Conservation (phyloP, 1,139 yeast genomes). For the Candida mesenterica region DNA sequence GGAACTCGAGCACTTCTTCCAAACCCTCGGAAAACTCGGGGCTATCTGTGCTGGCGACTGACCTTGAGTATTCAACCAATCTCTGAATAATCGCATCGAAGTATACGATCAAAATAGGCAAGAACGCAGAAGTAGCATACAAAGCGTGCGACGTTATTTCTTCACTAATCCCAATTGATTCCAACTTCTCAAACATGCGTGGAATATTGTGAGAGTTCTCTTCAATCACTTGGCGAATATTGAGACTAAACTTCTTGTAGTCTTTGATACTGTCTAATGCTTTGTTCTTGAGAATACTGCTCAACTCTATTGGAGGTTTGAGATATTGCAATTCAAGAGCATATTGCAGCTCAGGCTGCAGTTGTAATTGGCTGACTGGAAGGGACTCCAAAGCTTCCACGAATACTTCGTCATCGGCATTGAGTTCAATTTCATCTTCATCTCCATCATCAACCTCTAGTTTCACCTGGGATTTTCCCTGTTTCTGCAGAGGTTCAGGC, state of each 20-base stretch:
- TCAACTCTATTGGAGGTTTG: conserved; percentile 1
- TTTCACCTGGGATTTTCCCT: too few relatives aligned
- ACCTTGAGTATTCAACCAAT: conserved; percentile 9
- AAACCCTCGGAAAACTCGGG: too few relatives aligned
- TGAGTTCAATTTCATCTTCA: conserved; percentile 7
- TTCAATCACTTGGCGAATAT: conserved; percentile 3
- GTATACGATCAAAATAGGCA: conserved; percentile 8
- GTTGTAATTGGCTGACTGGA: background rate
- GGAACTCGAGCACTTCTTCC: conserved; percentile 6
- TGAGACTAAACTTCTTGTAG: background rate
- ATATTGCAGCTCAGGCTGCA: conserved; percentile 2
- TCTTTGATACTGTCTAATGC: conserved; percentile 5
- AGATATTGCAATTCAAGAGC: conserved; percentile 2
- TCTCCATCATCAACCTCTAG: conserved; percentile 9
- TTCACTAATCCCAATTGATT: conserved; percentile 25
- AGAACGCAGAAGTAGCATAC: conserved; percentile 25
- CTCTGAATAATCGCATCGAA: conserved; percentile 8
- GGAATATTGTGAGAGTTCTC: conserved; percentile 8
- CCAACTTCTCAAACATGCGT: conserved; percentile 18
- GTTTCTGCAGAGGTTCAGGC: too few relatives aligned
- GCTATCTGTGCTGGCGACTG: too few relatives aligned
- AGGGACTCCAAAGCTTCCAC: conserved; percentile 3
- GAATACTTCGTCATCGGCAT: conserved; percentile 9
- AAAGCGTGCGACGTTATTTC: conserved; percentile 29
- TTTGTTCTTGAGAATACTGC: background rate